These are phyloP conservation scores for Aspergillus incahuasiensis DNA, from an alignment of 495 filamentous ascomycete species.

Conservation along the genomic window DNA sequence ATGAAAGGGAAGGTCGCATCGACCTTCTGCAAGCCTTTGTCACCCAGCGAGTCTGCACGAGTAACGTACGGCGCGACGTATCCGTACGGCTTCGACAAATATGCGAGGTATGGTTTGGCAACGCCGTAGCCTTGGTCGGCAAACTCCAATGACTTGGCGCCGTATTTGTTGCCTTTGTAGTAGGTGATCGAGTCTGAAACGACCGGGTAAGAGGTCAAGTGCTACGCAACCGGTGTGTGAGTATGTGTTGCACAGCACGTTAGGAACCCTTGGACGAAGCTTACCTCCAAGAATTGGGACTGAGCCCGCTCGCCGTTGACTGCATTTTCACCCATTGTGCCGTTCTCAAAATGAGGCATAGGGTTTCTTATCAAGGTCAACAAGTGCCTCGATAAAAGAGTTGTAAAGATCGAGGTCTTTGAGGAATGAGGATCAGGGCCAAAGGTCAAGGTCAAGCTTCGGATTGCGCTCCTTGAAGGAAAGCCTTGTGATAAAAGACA, in stretches of 20 bases:
- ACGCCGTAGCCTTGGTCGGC: conserved; percentile 64
- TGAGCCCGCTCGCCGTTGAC: conserved; percentile 66
- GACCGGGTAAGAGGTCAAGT: conserved; percentile 80
- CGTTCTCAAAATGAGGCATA: conserved; percentile 46
- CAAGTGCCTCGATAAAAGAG: background rate
- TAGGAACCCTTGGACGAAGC: conserved; percentile 21
- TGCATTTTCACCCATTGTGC: conserved; percentile 39
- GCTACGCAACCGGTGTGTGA: conserved; percentile 42
- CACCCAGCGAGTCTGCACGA: conserved; percentile 75
- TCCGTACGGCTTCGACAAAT: conserved; percentile 69
- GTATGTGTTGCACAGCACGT: background rate
- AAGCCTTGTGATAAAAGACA: background rate
- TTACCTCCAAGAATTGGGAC: conserved; percentile 64
- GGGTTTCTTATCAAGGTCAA: conserved; percentile 8
- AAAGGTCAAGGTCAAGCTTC: too few species aligned
- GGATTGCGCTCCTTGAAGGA: background rate
- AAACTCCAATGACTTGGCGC: conserved; percentile 71
- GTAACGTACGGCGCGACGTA: conserved; percentile 77
- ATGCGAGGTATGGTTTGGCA: conserved; percentile 70
- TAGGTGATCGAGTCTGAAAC: conserved; percentile 71
- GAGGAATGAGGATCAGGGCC: background rate
- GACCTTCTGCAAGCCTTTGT: conserved; percentile 65
- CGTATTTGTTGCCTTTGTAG: conserved; percentile 75
- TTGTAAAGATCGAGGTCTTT: background rate
- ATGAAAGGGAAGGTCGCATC: conserved; percentile 80